These are phyloP conservation scores for Imleria badia DNA, from an alignment of 768 basidiomycete genomes.

Conservation along the genomic window DNA sequence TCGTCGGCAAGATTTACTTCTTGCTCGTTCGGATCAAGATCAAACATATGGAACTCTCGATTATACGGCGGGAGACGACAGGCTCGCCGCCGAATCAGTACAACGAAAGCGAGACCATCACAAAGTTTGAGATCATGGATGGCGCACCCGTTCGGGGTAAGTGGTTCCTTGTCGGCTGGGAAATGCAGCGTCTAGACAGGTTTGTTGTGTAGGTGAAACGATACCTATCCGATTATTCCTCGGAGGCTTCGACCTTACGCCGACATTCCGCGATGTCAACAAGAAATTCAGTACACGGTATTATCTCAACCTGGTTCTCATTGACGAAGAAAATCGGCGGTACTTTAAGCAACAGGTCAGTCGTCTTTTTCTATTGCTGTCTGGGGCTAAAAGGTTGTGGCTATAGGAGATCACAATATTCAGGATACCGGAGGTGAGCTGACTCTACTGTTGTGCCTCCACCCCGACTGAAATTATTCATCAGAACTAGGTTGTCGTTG, in stretches of 20 bases:
- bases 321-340: slow-evolving; percentile 96
- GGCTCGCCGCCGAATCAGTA: slow-evolving; percentile 98
- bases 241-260: slow-evolving; percentile 97
- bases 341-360: slow-evolving; percentile 95
- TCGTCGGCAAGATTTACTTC: slow-evolving; percentile 99
- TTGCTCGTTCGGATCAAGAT: slow-evolving; percentile 98
- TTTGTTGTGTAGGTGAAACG: slow-evolving; percentile 73
- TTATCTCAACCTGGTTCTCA: slow-evolving; percentile 95
- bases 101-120: slow-evolving; percentile 98
- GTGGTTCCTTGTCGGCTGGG: slow-evolving; percentile 10
- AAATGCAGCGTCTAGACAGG: not conserved
- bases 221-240: slow-evolving; percentile 98
- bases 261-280: slow-evolving; percentile 98
- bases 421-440: slow-evolving; percentile 79
- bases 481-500: slow-evolving; percentile 35
- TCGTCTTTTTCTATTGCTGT: not conserved
- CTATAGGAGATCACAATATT: slow-evolving; percentile 82
- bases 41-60: slow-evolving; percentile 99
- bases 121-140: slow-evolving; percentile 99
- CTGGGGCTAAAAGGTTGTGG: not conserved
- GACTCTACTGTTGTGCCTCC: not conserved
- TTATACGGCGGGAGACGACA: slow-evolving; percentile 96
- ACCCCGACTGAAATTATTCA: slow-evolving; percentile 1
- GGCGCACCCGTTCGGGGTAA: slow-evolving; percentile 93
- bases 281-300: slow-evolving; percentile 98